Evolutionary conservation across 2,329 filamentous ascomycete species (phyloP).

Genomic region (Calonectria montana): DNA sequence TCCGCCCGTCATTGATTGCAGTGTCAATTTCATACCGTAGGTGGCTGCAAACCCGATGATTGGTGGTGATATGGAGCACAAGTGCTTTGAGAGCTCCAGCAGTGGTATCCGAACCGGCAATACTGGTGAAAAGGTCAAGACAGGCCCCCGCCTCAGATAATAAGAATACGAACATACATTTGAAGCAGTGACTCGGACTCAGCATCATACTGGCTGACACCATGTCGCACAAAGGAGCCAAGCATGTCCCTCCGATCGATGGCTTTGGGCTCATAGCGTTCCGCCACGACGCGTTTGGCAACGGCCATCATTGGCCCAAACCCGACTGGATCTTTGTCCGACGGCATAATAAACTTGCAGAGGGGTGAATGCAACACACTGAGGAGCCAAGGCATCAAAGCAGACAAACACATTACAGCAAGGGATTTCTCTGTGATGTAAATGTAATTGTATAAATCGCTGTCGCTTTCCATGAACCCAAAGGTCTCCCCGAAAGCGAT

Average conservation of each 20-base stretch:
- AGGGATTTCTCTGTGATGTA: background rate
- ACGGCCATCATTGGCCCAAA: slow-evolving; percentile 14
- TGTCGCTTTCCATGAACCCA: slow-evolving; percentile 18
- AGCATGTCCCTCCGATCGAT: slow-evolving; percentile 12
- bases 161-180: background rate
- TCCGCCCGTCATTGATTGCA: background rate
- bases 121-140: background rate
- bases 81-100: background rate
- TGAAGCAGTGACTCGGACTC: slow-evolving; percentile 16
- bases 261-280: background rate
- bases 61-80: slow-evolving; percentile 3
- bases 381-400: slow-evolving; percentile 16
- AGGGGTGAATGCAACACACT: slow-evolving; percentile 10
- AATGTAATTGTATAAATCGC: slow-evolving; percentile 13
- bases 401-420: slow-evolving; percentile 9
- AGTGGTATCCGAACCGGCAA: slow-evolving; percentile 23
- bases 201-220: slow-evolving; percentile 3
- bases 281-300: slow-evolving; percentile 3
- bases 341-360: slow-evolving; percentile 13
- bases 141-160: too few species aligned
- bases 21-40: slow-evolving; percentile 15
- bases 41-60: background rate
- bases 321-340: slow-evolving; percentile 16
- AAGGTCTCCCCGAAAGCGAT: slow-evolving; percentile 18
- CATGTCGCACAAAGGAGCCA: slow-evolving; percentile 16